Base-by-base conservation (phyloP, 208 protist genomes). In the Tetramitus jugosus region DNA sequence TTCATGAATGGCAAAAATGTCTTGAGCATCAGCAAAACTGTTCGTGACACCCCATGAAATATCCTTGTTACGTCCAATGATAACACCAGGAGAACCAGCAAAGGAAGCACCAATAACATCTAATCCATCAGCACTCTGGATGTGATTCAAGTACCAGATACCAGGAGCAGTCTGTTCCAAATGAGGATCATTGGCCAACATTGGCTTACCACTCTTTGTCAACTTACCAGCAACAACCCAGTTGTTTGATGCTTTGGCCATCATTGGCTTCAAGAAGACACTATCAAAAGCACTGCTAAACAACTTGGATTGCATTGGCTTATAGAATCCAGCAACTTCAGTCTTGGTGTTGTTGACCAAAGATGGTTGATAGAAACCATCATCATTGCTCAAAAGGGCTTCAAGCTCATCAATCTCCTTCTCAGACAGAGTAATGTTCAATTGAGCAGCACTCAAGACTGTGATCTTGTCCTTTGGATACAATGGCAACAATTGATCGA, bases 41-140 rank as follows among this genome's bases (percentile, higher is more conserved):
- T 37, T 78, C 10, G 76, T 78, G 4, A 78, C 23, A 43, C 52
- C 53, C 53, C 46, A 78, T 31, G 52, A 43, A 78, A 78, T 78
- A 31, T 62, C 17, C 13, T 65, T 23, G 29, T 78, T 78, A 35
- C 31, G 52, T n/a, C 76, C 76, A 43, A 78, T 42, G 20, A 78
- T 37, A 43, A 78, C n/a, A 40, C 76, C 76, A 8, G 76, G 76
- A 61, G 8, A 3, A 61, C 53, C 53, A 60, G 35, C 35, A n/a
- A 78, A 72, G 14, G 45, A 23, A 31, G 53, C 26, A 65, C 76
- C 76, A 43, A 61, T 69, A 3, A 37, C 52, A 14, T 43, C 52
- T 10, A 49, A 13, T n/a, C n/a, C n/a, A 23, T 49, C 37, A 43
- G n/a, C 29, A 65, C 20, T 13, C 29, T 61, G 6, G 13, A 78